These are phyloP conservation scores for Crithidia thermophila DNA, from an alignment of 208 protist species.

Conservation along the genomic window DNA sequence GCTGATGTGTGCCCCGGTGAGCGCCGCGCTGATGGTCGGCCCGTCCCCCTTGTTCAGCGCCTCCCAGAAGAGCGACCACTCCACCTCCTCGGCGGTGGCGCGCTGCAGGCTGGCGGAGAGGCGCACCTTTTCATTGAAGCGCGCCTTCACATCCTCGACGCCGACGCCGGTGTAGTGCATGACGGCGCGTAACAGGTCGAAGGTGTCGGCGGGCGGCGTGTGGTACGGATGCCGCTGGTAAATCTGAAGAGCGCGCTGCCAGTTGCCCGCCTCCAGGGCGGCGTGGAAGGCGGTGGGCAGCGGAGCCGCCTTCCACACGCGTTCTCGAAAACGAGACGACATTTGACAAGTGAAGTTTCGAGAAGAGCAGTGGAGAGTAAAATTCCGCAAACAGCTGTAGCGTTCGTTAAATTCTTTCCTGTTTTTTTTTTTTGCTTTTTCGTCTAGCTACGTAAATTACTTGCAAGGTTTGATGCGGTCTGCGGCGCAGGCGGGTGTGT, in stretches of 20 bases:
- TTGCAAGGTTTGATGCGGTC: too few relatives aligned
- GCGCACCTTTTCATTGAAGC: conserved; percentile 88
- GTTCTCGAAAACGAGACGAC: conserved; percentile 33
- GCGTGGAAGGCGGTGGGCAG: conserved; percentile 79
- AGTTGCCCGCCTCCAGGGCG: conserved; percentile 80
- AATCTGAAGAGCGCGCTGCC: conserved; percentile 72
- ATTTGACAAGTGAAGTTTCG: too few relatives aligned
- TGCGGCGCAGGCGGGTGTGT: too few relatives aligned
- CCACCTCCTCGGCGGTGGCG: conserved; percentile 78
- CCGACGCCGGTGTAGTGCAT: conserved; percentile 87
- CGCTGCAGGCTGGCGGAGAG: conserved; percentile 74
- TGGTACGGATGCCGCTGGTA: conserved; percentile 91
- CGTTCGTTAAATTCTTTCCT: too few relatives aligned
- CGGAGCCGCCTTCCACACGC: conserved; percentile 83
- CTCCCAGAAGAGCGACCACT: conserved; percentile 89
- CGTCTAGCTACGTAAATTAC: too few relatives aligned
- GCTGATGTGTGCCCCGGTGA: conserved; percentile 55
- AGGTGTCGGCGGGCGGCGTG: conserved; percentile 85
- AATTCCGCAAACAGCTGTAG: too few relatives aligned
- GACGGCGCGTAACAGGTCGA: conserved; percentile 79
- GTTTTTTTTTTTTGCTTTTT: neutral
- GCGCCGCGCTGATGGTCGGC: conserved; percentile 72
- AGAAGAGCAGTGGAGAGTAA: too few relatives aligned
- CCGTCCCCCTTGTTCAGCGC: conserved; percentile 85
- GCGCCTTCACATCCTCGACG: conserved; percentile 83